Base-by-base conservation (phyloP, 148 eudicot genomes). In the Chenopodium berlandieri region DNA sequence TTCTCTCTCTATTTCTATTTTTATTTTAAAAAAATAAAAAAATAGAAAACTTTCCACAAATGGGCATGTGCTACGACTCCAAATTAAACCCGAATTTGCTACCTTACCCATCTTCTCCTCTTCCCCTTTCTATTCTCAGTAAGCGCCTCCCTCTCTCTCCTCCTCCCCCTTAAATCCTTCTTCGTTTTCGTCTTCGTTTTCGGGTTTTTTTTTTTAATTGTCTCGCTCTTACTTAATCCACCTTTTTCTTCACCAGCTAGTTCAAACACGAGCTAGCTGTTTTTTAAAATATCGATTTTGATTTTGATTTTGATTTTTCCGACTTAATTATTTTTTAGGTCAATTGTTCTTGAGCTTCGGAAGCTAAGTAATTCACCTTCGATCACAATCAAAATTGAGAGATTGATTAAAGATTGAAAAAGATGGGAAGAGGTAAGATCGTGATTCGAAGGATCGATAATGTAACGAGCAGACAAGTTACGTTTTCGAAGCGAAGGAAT, bases 401-500 rank as follows among this genome's bases (percentile, higher is more conserved):
- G 44, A 40, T 40, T 40, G 0, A 40, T 40, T 40, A 40, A 40
- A 40, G 12, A 52, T 52, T 52, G 56, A 25, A 16, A 46, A 46
- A 47, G 47, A 90, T 90, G 93, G 91, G 90, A 71, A 86, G 93
- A 74, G 93, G 93, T 1, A 90, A 90, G 89, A 90, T 90, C 78
- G 88, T 89, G 52, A 90, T 90, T 52, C 79, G 91, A 80, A 87
- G 91, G 85, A 90, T 90, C 85, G 93, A 90, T 56, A 89, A 90
- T 72, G 83, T 89, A 72, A 89, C 93, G 48, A 89, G 90, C 67
- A 87, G 93, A 54, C 93, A 90, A 79, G 93, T 90, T 65, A 90
- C 91, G 69, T 90, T 90, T 78, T 90, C 93, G 44, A 90, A 90
- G 71, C 73, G 93, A 50, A 77, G 93, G 34, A 90, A 65, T 58